phyloP scores from a whole-genome alignment of 108 stramenopile genomes.

The Nitzschia palea region DNA sequence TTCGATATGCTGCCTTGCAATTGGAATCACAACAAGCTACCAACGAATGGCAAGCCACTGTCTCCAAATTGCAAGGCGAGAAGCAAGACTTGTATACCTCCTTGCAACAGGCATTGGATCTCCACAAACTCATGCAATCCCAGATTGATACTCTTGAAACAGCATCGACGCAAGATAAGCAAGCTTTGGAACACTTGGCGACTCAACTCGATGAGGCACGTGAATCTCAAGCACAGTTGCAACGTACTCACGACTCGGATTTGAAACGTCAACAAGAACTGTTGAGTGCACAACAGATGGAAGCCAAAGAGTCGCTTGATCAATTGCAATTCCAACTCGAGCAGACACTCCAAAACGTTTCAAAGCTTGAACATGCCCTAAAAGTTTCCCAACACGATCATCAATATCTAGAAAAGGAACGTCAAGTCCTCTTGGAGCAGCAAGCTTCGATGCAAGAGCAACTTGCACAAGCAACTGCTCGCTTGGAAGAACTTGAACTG shows the following conservation, averaged over 20 bases:
- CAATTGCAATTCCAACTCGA: neutral
- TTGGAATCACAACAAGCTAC: slow-evolving; percentile 1
- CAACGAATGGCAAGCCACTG: neutral
- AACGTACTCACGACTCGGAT: neutral
- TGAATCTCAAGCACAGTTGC: neutral
- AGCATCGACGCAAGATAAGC: neutral
- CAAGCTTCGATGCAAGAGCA: neutral
- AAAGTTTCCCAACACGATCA: neutral
- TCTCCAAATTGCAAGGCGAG: neutral
- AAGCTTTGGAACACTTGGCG: neutral
- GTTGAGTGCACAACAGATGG: neutral
- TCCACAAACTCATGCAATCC: neutral
- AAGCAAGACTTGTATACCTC: neutral
- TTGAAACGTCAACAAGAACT: neutral
- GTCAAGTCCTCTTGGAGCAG: neutral
- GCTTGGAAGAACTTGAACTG: neutral
- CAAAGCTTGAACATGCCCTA: neutral
- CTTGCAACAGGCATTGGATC: neutral
- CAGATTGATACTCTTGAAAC: neutral
- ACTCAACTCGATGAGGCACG: neutral
- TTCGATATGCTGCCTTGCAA: neutral
- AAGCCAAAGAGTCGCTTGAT: neutral
- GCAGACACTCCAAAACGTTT: neutral
- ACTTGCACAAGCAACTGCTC: neutral
- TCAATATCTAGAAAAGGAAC: neutral